These are phyloP conservation scores for Nakaseomyces delphensis DNA, from an alignment of 1,139 yeast species.

Conservation along the genomic window DNA sequence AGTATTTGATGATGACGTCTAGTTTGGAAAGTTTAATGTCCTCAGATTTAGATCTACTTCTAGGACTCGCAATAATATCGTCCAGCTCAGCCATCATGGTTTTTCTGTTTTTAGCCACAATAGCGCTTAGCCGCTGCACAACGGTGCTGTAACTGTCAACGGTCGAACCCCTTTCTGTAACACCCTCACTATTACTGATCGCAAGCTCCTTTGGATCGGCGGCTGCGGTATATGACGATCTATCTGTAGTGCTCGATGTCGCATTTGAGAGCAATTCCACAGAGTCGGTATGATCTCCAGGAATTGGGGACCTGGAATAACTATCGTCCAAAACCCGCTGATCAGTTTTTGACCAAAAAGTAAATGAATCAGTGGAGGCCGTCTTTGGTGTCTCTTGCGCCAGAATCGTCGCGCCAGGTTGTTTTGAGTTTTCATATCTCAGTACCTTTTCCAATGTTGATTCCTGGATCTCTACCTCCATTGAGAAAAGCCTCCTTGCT, in stretches of 20 bases:
- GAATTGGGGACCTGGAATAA: conserved; percentile 1
- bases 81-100: conserved; percentile 1
- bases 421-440: not conserved
- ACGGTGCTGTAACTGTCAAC: not conserved
- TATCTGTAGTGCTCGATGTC: not conserved
- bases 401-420: too few relatives aligned
- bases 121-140: not conserved
- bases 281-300: not conserved
- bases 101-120: not conserved
- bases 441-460: not conserved
- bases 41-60: not conserved
- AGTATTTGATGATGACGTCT: conserved; percentile 22
- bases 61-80: not conserved
- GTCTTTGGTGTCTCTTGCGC: not conserved
- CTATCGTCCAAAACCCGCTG: not conserved
- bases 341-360: conserved; percentile 4
- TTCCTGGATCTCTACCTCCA: conserved; percentile 33
- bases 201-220: not conserved
- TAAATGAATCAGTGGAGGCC: conserved; percentile 1
- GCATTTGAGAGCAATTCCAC: not conserved
- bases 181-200: not conserved
- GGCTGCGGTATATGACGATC: not conserved
- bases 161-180: not conserved
- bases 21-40: conserved; percentile 8
- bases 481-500: conserved; percentile 49